Evolutionary conservation across 768 basidiomycete species (phyloP), one percentile per base, ranked within the genome.

Genomic region (Basidioascus undulatus): DNA sequence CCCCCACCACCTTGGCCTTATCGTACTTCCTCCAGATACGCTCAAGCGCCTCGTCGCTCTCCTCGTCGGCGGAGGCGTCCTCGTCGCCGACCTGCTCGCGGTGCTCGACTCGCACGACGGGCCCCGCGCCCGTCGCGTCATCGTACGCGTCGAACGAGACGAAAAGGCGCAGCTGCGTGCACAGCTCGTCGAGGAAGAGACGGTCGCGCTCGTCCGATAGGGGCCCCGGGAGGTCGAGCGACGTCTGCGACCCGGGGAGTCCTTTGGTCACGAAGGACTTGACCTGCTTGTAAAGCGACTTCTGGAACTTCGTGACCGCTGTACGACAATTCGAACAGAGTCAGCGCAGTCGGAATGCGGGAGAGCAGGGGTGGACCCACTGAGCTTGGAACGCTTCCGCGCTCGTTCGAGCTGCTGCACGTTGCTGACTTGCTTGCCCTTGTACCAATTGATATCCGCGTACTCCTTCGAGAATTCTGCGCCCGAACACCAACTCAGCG

Each of bases 121-220:
- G n/a, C n/a, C n/a, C n/a, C n/a, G n/a, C n/a, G n/a, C n/a, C n/a
- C n/a, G n/a, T 60, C 35, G 81, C 62, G 6, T 77, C 78, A 46
- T 86, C 78, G 49, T 73, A 86, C 53, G 87, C 86, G 53, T 96
- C 89, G 83, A 86, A 98, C n/a, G 74, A 63, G 21, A 87, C 54
- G 18, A 59, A 65, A 11, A 96, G 66, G 53, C 81, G 73, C 33
- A 96, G 57, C 36, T 84, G 75, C 31, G 70, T 66, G 5, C 77
- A 73, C 18, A 98, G 64, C 21, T 68, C 71, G 30, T 61, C 65
- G 26, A 96, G 72, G 52, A 94, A 94, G 37, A 63, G 64, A 32
- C 78, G 67, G 46, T 96, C 86, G 32, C 72, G 64, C 5, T 82
- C 73, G 20, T 60, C 59, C 3, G 60, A 53, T 6, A 46, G 30